phyloP scores from a whole-genome alignment of 2,329 filamentous ascomycete species.

The Macrophomina tecta region DNA sequence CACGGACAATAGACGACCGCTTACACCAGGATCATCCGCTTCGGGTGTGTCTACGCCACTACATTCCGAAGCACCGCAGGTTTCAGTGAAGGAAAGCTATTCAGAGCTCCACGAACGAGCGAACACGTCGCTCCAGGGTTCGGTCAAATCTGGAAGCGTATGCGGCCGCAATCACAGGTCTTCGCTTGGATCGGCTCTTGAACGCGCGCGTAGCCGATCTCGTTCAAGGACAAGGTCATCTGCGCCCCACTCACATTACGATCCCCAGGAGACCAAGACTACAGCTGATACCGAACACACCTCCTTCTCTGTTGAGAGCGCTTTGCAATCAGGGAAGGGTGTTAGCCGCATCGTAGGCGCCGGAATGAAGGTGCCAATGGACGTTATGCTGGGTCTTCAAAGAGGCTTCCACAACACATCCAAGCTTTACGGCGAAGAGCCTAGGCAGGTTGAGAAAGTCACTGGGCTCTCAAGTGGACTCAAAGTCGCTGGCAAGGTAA shows the following conservation, averaged over 20 bases:
- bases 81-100: slow-evolving; percentile 5
- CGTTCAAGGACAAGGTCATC: background rate
- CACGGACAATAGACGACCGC: background rate
- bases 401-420: slow-evolving; percentile 90
- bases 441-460: slow-evolving; percentile 79
- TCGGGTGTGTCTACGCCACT: slow-evolving; percentile 3
- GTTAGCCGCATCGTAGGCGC: slow-evolving; percentile 75
- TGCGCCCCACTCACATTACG: background rate
- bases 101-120: slow-evolving; percentile 8
- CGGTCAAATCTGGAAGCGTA: background rate
- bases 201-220: slow-evolving; percentile 10
- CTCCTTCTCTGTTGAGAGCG: slow-evolving; percentile 59
- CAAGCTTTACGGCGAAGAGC: slow-evolving; percentile 81
- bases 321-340: slow-evolving; percentile 69
- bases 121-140: background rate
- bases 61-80: background rate
- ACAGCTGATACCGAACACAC: slow-evolving; percentile 12
- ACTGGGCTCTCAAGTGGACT: slow-evolving; percentile 78
- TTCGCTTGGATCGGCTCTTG: slow-evolving; percentile 1
- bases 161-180: background rate
- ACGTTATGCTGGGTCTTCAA: slow-evolving; percentile 81
- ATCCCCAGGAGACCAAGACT: slow-evolving; percentile 28
- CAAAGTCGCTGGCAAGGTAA: slow-evolving; percentile 73
- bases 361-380: slow-evolving; percentile 81
- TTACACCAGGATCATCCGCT: slow-evolving; percentile 8